phyloP scores from a whole-genome alignment of 352 stramenopile species.

The Pythium biforme region DNA sequence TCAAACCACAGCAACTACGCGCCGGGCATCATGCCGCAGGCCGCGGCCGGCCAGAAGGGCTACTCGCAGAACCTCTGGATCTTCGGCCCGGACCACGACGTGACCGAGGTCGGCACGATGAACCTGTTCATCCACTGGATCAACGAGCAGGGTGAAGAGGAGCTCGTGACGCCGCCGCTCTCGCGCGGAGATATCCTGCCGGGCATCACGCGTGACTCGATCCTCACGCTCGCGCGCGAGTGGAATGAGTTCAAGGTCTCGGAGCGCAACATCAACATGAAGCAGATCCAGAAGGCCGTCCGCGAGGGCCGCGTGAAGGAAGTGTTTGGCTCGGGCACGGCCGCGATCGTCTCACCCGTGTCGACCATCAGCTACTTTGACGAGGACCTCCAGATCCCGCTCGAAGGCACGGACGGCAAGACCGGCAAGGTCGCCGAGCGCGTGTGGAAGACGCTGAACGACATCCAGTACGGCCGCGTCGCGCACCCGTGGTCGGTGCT shows the following conservation, averaged over 20 bases:
- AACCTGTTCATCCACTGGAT: slow-evolving; percentile 98
- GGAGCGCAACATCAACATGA: slow-evolving; percentile 94
- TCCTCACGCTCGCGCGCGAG: slow-evolving; percentile 89
- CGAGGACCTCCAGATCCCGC: slow-evolving; percentile 88
- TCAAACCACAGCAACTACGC: no score
- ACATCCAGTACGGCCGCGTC: slow-evolving; percentile 71
- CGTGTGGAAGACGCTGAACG: slow-evolving; percentile 87
- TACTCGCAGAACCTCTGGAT: slow-evolving; percentile 95
- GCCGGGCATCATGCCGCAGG: slow-evolving; percentile 91
- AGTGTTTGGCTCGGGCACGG: slow-evolving; percentile 95
- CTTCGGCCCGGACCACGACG: slow-evolving; percentile 91
- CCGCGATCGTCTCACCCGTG: slow-evolving; percentile 94
- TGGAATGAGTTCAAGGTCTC: slow-evolving; percentile 95
- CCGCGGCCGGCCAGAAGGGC: slow-evolving; percentile 79
- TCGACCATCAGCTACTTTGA: slow-evolving; percentile 93
- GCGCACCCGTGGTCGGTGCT: slow-evolving; percentile 44
- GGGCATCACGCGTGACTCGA: slow-evolving; percentile 95
- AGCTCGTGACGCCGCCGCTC: slow-evolving; percentile 96
- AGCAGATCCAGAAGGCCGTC: slow-evolving; percentile 91
- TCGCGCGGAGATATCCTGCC: slow-evolving; percentile 95
- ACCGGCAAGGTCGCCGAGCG: slow-evolving; percentile 85
- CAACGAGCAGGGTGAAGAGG: slow-evolving; percentile 90
- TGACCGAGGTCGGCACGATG: slow-evolving; percentile 94
- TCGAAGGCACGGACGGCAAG: slow-evolving; percentile 80
- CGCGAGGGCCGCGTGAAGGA: slow-evolving; percentile 91